Conservation (phyloP, 495 filamentous ascomycete species). For the Aspergillus taichungensis region DNA sequence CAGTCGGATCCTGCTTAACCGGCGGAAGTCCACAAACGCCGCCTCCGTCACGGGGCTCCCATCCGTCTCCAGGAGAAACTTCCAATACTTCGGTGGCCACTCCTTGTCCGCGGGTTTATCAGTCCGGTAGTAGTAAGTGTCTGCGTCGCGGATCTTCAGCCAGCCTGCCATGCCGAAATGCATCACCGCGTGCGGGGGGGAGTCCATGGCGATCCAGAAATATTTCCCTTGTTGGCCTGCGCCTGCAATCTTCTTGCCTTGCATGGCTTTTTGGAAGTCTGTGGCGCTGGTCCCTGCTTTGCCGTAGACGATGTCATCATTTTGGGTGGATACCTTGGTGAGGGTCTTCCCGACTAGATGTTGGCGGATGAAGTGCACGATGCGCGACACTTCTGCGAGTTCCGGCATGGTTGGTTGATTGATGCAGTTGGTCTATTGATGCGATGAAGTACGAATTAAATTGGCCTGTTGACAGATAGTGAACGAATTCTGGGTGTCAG, state of each 20-base stretch:
- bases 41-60: conserved; percentile 54
- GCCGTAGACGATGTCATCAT: conserved; percentile 78
- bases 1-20: conserved; percentile 69
- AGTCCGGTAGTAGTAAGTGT: conserved; percentile 68
- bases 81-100: conserved; percentile 90
- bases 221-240: conserved; percentile 90
- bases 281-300: conserved; percentile 72
- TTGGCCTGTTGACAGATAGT: not conserved
- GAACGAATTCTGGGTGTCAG: too few species aligned
- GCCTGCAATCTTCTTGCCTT: conserved; percentile 65
- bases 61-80: conserved; percentile 66
- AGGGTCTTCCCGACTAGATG: conserved; percentile 79
- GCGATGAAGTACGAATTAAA: not conserved
- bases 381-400: conserved; percentile 76
- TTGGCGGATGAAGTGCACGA: conserved; percentile 73
- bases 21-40: conserved; percentile 74
- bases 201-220: conserved; percentile 73
- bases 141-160: conserved; percentile 73
- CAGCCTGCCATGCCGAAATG: conserved; percentile 89
- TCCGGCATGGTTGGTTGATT: conserved; percentile 57
- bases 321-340: conserved; percentile 54
- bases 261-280: conserved; percentile 62
- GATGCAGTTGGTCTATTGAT: not conserved
- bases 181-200: conserved; percentile 79
- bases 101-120: conserved; percentile 48